phyloP scores from a whole-genome alignment of 768 basidiomycete genomes.

The Calocybe indica region DNA sequence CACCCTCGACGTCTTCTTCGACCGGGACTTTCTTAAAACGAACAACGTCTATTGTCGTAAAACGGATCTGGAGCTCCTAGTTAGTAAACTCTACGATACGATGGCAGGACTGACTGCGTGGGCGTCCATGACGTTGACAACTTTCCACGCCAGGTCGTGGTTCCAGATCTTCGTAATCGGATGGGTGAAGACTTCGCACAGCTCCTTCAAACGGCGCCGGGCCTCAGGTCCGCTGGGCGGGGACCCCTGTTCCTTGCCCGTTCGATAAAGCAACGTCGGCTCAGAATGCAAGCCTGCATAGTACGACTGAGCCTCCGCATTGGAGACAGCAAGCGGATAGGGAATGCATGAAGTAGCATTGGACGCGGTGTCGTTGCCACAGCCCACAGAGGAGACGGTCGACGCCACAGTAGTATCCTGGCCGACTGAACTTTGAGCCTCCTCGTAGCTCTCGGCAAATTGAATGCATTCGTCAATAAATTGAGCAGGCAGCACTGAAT shows the following conservation, averaged over 20 bases:
- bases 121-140: constrained; percentile 20
- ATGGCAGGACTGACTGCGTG: constrained; percentile 18
- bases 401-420: neutral
- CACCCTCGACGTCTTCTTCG: constrained; percentile 13
- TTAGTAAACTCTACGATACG: constrained; percentile 22
- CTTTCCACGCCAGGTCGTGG: constrained; percentile 20
- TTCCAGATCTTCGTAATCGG: constrained; percentile 24
- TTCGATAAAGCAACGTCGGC: constrained; percentile 20
- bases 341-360: constrained; percentile 13
- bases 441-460: too few species aligned
- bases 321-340: constrained; percentile 13
- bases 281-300: constrained; percentile 23
- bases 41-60: constrained; percentile 26
- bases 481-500: too few species aligned
- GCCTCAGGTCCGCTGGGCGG: constrained; percentile 14
- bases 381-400: constrained; percentile 5
- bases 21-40: constrained; percentile 22
- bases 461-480: too few species aligned
- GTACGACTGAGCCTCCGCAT: constrained; percentile 18
- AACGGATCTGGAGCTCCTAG: constrained; percentile 21
- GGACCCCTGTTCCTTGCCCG: constrained; percentile 20
- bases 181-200: constrained; percentile 23
- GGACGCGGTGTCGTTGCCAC: constrained; percentile 2
- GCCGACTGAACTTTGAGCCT: too few species aligned
- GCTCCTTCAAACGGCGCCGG: constrained; percentile 21